Evolutionary conservation across 345 rosid species (phyloP).

Genomic region (Rhodamnia argentea): DNA sequence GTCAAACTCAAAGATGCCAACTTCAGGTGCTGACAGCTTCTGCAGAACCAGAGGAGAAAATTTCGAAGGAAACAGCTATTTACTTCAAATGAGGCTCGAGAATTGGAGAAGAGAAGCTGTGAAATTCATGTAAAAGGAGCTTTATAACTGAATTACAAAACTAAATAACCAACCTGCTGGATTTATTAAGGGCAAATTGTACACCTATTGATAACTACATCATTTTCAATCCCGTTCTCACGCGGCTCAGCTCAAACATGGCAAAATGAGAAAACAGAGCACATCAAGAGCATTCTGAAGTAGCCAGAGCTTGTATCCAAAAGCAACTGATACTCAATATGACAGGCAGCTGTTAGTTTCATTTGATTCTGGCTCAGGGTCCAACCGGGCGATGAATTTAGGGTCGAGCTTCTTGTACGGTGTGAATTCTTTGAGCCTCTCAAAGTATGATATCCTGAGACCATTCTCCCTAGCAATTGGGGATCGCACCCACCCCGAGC

Average conservation of each 20-base stretch:
- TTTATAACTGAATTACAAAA: neutral
- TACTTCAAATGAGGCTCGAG: neutral
- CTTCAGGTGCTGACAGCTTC: neutral
- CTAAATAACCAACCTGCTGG: neutral
- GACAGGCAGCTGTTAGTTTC: neutral
- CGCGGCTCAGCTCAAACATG: neutral
- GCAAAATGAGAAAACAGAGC: neutral
- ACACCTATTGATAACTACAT: neutral
- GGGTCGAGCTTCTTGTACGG: slow-evolving; percentile 1
- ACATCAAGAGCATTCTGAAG: neutral
- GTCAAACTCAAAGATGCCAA: neutral
- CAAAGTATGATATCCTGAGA: slow-evolving; percentile 15
- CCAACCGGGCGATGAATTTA: neutral
- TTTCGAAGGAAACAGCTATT: neutral
- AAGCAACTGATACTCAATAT: neutral
- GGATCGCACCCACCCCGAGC: slow-evolving; percentile 13
- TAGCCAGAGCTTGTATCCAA: neutral
- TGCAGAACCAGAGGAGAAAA: neutral
- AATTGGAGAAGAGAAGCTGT: neutral
- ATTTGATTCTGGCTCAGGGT: neutral
- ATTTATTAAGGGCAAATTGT: neutral
- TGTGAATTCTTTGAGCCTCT: slow-evolving; percentile 9
- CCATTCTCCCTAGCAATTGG: slow-evolving; percentile 15
- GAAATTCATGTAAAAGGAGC: neutral
- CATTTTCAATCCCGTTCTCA: neutral